Conservation (phyloP, 805 yeast genomes). For the Maudiozyma pseudohumilis region DNA sequence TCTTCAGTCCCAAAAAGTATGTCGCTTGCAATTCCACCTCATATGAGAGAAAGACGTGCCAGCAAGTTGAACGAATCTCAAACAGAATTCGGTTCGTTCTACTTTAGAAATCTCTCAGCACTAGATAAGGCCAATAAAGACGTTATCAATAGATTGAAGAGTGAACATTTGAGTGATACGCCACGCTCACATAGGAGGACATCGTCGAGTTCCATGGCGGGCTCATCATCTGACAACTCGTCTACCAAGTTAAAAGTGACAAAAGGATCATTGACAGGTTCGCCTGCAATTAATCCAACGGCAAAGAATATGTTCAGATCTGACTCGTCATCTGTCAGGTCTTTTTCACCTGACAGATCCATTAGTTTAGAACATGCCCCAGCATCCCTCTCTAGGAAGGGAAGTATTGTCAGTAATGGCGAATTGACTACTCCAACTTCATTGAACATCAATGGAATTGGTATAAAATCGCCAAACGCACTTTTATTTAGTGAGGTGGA, state of each 20-base stretch:
- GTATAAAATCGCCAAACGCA: slow-evolving; percentile 3
- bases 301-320: slow-evolving; percentile 14
- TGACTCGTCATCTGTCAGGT: slow-evolving; percentile 19
- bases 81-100: slow-evolving; percentile 84
- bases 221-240: slow-evolving; percentile 29
- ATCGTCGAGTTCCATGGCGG: slow-evolving; percentile 29
- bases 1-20: slow-evolving; percentile 31
- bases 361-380: slow-evolving; percentile 12
- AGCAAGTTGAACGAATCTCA: slow-evolving; percentile 60
- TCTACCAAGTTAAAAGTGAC: slow-evolving; percentile 11
- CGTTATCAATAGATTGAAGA: slow-evolving; percentile 75
- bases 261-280: slow-evolving; percentile 11
- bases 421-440: slow-evolving; percentile 4
- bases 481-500: slow-evolving; percentile 16
- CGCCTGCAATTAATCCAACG: slow-evolving; percentile 13
- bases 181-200: slow-evolving; percentile 24
- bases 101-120: slow-evolving; percentile 79
- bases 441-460: neutral
- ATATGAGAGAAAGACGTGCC: slow-evolving; percentile 60
- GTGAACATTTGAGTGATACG: slow-evolving; percentile 52
- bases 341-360: slow-evolving; percentile 24
- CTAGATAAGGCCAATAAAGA: slow-evolving; percentile 91
- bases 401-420: slow-evolving; percentile 11
- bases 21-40: slow-evolving; percentile 44
- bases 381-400: slow-evolving; percentile 13